These are phyloP conservation scores for Phalaenopsis aphrodite DNA, from an alignment of 106 monocot species.

Conservation along the genomic window DNA sequence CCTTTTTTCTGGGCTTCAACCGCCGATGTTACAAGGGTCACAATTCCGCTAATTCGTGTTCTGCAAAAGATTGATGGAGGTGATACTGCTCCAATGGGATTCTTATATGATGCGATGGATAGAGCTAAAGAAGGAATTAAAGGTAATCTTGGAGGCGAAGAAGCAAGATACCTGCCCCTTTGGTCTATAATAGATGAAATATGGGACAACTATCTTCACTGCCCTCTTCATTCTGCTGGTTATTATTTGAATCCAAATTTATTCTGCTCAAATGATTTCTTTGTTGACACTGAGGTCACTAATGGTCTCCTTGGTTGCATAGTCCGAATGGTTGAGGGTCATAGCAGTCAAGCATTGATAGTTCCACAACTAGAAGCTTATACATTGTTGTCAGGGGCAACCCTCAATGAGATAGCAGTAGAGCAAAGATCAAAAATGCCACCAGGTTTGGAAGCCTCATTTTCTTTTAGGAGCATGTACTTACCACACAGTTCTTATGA, in stretches of 20 bases:
- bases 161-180: slow-evolving; percentile 27
- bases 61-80: slow-evolving; percentile 27
- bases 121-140: slow-evolving; percentile 58
- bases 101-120: slow-evolving; percentile 83
- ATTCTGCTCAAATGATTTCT: slow-evolving; percentile 50
- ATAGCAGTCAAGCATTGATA: slow-evolving; percentile 28
- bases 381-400: slow-evolving; percentile 23
- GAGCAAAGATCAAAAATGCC: slow-evolving; percentile 46
- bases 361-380: slow-evolving; percentile 63
- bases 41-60: slow-evolving; percentile 45
- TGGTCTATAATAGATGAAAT: slow-evolving; percentile 67
- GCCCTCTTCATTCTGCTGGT: slow-evolving; percentile 60
- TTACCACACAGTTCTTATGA: too few relatives aligned
- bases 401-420: slow-evolving; percentile 32
- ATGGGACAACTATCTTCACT: slow-evolving; percentile 73
- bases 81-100: slow-evolving; percentile 45
- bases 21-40: slow-evolving; percentile 41
- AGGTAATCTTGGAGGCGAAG: slow-evolving; percentile 36
- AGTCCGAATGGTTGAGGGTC: slow-evolving; percentile 33
- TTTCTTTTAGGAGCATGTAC: background rate
- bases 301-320: slow-evolving; percentile 50
- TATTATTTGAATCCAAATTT: slow-evolving; percentile 68
- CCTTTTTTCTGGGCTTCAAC: slow-evolving; percentile 59
- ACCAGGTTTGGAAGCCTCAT: slow-evolving; percentile 37
- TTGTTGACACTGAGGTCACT: slow-evolving; percentile 58